Conservation (phyloP, 148 eudicot species). For the Pouteria glomerata region DNA sequence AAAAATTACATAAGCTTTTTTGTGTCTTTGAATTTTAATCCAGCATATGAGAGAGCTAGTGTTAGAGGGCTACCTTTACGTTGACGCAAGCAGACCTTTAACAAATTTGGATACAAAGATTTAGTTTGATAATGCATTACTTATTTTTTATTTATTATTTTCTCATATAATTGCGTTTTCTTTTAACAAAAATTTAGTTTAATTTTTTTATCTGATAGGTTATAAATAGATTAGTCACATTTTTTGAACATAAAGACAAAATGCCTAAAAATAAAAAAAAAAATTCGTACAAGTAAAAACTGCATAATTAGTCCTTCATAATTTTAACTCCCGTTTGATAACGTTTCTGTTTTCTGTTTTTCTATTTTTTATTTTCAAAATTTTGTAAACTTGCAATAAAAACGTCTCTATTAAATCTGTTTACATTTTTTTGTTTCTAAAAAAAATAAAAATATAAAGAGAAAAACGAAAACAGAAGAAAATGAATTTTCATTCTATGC, state of each 20-base stretch:
- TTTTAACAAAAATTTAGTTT: too few relatives aligned
- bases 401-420: too few relatives aligned
- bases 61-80: neutral
- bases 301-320: neutral
- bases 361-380: too few relatives aligned
- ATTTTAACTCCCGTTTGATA: neutral
- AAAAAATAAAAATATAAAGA: too few relatives aligned
- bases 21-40: neutral
- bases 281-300: neutral
- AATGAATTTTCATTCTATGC: too few relatives aligned
- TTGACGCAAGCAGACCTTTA: neutral
- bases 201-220: neutral
- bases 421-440: too few relatives aligned
- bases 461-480: too few relatives aligned
- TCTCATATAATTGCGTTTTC: neutral
- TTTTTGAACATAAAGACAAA: neutral
- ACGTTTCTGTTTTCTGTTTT: too few relatives aligned
- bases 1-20: neutral
- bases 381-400: too few relatives aligned
- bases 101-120: too few relatives aligned
- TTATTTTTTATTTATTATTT: too few relatives aligned
- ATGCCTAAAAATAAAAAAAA: neutral
- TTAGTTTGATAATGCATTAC: too few relatives aligned
- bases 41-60: neutral
- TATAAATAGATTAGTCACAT: neutral